Percentiles rank a stretch among this genome's conserved stretches.
Evolutionary conservation across 495 filamentous ascomycete species (phyloP).

Genomic region (Penicillium tannophilum): DNA sequence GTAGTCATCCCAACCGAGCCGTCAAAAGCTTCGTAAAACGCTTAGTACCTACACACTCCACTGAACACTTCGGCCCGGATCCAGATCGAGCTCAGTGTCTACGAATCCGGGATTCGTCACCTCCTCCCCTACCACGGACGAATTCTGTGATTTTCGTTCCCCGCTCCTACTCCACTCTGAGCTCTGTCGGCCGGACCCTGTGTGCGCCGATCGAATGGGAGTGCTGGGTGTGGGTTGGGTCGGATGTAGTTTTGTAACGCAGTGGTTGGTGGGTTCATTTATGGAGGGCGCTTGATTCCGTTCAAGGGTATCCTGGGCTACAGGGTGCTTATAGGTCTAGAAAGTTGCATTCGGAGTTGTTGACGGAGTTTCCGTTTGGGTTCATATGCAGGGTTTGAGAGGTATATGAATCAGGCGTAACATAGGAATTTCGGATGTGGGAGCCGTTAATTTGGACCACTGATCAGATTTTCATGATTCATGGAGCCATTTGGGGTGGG

Average conservation of each 20-base stretch:
- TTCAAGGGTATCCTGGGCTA: background rate
- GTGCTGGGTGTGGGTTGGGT: background rate
- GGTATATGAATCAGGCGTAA: background rate
- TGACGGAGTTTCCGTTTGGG: background rate
- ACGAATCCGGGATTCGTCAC: background rate
- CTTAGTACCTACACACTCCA: background rate
- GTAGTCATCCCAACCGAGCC: no score
- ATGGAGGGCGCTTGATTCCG: background rate
- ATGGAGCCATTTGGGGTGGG: background rate
- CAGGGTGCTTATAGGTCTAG: background rate
- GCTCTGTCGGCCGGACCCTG: slow-evolving; percentile 13
- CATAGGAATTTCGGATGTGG: background rate
- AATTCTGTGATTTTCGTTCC: background rate
- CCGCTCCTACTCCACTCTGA: slow-evolving; percentile 1
- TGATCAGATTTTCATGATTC: background rate
- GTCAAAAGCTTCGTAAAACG: background rate
- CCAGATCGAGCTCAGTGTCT: background rate
- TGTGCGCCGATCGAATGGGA: slow-evolving; percentile 5
- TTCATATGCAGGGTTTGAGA: background rate
- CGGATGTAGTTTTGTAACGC: background rate
- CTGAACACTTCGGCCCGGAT: background rate
- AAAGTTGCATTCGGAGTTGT: background rate
- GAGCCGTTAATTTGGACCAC: background rate
- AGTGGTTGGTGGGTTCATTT: background rate
- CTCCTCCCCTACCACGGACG: background rate